Conservation (phyloP, 2,329 filamentous ascomycete genomes). For the Pestalotiopsis sp. region DNA sequence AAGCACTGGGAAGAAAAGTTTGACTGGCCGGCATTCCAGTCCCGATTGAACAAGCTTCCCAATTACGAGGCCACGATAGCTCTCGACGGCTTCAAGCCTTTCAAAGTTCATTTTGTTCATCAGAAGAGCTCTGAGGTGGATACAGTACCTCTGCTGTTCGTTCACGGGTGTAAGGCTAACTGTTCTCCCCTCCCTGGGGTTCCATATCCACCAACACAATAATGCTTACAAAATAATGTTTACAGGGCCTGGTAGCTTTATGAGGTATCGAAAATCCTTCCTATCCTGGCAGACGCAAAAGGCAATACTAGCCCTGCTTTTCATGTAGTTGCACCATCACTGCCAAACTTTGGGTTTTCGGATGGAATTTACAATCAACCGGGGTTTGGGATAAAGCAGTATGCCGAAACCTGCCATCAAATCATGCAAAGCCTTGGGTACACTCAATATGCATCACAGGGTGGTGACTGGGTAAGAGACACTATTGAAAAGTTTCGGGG, state of each 20-base stretch:
- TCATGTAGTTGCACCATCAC: slow-evolving; percentile 36
- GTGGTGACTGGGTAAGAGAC: slow-evolving; percentile 13
- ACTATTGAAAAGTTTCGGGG: no score
- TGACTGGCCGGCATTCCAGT: not conserved
- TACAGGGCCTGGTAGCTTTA: not conserved
- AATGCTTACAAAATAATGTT: not conserved
- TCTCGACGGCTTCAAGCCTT: not conserved
- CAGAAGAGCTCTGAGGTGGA: not conserved
- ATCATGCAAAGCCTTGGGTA: slow-evolving; percentile 36
- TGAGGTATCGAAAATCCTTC: not conserved
- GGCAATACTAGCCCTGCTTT: slow-evolving; percentile 27
- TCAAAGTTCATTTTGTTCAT: not conserved
- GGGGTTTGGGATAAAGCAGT: slow-evolving; percentile 28
- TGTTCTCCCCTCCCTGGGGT: not conserved
- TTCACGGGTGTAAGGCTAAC: slow-evolving; percentile 17
- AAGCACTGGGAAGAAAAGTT: not conserved
- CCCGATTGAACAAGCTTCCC: not conserved
- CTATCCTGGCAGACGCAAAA: not conserved
- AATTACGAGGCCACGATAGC: not conserved
- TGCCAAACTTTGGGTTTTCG: slow-evolving; percentile 40
- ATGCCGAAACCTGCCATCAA: slow-evolving; percentile 29
- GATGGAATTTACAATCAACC: slow-evolving; percentile 20
- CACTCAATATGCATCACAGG: slow-evolving; percentile 22
- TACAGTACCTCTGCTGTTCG: slow-evolving; percentile 14
- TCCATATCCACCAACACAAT: not conserved